Conservation (phyloP, 2,329 filamentous ascomycete genomes). For the Escovopsis weberi region DNA sequence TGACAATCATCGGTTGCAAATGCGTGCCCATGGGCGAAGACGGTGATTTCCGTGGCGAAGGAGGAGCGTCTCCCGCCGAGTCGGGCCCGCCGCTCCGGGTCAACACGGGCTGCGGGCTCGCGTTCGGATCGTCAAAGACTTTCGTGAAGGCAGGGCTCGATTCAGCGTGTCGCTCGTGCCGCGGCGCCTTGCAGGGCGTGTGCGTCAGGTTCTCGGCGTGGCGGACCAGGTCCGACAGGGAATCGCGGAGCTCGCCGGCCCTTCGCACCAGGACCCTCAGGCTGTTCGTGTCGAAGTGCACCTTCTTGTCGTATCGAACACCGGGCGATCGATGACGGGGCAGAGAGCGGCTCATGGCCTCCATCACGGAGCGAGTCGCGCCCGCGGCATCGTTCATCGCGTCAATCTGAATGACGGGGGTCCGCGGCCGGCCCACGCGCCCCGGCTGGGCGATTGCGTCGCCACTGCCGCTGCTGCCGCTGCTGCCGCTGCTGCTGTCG, state of each 20-base stretch:
- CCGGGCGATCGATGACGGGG: conserved; percentile 21
- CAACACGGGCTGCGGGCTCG: conserved; percentile 37
- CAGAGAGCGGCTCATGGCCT: conserved; percentile 43
- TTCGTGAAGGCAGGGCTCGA: conserved; percentile 54
- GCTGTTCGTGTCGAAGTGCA: conserved; percentile 56
- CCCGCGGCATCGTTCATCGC: conserved; percentile 27
- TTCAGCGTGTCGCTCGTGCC: conserved; percentile 29
- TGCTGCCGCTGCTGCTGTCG: background rate
- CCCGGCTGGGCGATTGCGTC: conserved; percentile 14
- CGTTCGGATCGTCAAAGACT: conserved; percentile 48
- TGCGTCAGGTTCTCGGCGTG: conserved; percentile 42
- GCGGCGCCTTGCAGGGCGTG: conserved; percentile 38
- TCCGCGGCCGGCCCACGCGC: conserved; percentile 25
- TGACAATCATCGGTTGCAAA: conserved; percentile 53
- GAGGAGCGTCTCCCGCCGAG: conserved; percentile 32
- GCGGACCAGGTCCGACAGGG: conserved; percentile 44
- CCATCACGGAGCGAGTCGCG: conserved; percentile 43
- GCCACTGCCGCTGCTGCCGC: conserved; percentile 3
- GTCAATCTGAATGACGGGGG: conserved; percentile 21
- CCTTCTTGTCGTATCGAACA: conserved; percentile 24
- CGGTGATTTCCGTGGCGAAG: conserved; percentile 38
- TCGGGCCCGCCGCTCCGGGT: conserved; percentile 40
- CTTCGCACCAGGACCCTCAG: conserved; percentile 51
- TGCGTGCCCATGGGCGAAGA: conserved; percentile 34
- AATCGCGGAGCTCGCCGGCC: conserved; percentile 43